Conservation (phyloP, 2,329 filamentous ascomycete species). For the Cercospora sesami region DNA sequence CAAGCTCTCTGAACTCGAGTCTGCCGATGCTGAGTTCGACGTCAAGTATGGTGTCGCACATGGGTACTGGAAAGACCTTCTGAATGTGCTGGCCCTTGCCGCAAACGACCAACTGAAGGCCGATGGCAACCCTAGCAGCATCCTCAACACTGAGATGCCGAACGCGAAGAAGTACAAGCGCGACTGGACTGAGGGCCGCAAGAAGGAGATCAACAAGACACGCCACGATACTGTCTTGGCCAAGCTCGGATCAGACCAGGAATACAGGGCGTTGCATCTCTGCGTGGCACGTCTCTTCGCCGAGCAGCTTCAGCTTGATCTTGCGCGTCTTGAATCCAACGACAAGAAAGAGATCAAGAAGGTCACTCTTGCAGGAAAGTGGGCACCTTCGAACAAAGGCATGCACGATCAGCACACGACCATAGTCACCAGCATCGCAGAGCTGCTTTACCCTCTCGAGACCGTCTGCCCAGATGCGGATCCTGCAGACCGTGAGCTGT, state of each 20-base stretch:
- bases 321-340: slow-evolving; percentile 44
- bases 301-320: slow-evolving; percentile 54
- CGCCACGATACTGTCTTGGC: slow-evolving; percentile 48
- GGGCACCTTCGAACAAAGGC: slow-evolving; percentile 57
- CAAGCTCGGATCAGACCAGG: slow-evolving; percentile 46
- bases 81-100: slow-evolving; percentile 58
- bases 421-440: slow-evolving; percentile 58
- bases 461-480: slow-evolving; percentile 40
- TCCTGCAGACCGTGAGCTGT: slow-evolving; percentile 46
- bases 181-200: slow-evolving; percentile 32
- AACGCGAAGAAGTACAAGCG: slow-evolving; percentile 26
- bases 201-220: slow-evolving; percentile 38
- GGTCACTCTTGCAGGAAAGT: slow-evolving; percentile 61
- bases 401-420: slow-evolving; percentile 62
- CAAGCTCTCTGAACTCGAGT: slow-evolving; percentile 23
- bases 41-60: slow-evolving; percentile 51
- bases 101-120: slow-evolving; percentile 51
- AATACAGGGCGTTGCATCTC: slow-evolving; percentile 56
- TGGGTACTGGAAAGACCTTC: slow-evolving; percentile 63
- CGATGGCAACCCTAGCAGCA: slow-evolving; percentile 41
- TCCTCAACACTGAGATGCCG: slow-evolving; percentile 29
- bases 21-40: slow-evolving; percentile 26
- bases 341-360: slow-evolving; percentile 45
- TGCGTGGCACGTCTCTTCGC: slow-evolving; percentile 59
- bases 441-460: slow-evolving; percentile 52